These are phyloP conservation scores for Pythium biforme DNA, from an alignment of 352 stramenopile species.

Conservation along the genomic window DNA sequence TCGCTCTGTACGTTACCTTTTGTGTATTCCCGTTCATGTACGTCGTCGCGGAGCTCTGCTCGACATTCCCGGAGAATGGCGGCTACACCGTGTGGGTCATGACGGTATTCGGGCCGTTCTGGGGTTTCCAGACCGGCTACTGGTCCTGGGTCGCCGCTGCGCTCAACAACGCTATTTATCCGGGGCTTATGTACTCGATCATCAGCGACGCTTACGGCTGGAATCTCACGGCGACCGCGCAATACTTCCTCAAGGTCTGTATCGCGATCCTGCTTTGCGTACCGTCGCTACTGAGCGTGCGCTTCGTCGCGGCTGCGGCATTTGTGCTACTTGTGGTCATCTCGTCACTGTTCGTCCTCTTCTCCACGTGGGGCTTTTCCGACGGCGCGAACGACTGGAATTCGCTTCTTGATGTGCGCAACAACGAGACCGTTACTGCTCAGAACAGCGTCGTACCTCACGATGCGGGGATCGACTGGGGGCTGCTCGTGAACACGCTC, in stretches of 20 bases:
- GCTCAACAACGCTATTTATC: constrained; percentile 48
- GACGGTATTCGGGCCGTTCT: constrained; percentile 72
- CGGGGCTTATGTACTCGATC: constrained; percentile 36
- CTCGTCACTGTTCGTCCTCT: constrained; percentile 32
- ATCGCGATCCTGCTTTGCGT: constrained; percentile 37
- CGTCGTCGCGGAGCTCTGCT: constrained; percentile 62
- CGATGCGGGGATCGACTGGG: constrained; percentile 45
- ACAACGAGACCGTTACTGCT: background rate
- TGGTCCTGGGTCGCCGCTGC: constrained; percentile 75
- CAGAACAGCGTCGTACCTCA: background rate
- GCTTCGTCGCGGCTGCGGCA: constrained; percentile 28
- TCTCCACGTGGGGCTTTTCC: constrained; percentile 41
- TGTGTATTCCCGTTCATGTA: constrained; percentile 85
- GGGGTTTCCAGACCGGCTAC: constrained; percentile 85
- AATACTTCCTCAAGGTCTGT: constrained; percentile 38
- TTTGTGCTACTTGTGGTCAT: constrained; percentile 31
- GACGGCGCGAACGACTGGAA: constrained; percentile 30
- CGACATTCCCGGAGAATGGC: constrained; percentile 74
- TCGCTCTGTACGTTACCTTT: constrained; percentile 74
- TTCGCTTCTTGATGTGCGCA: constrained; percentile 10
- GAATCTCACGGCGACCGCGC: constrained; percentile 19
- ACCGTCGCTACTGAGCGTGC: constrained; percentile 38
- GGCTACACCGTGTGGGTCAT: constrained; percentile 85
- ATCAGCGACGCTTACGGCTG: constrained; percentile 29
- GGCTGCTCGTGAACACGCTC: constrained; percentile 36